A percentile compares a stretch with the other conserved stretches of the same genome.
These are phyloP conservation scores for Hyaloscypha variabilis DNA, from an alignment of 495 filamentous ascomycete genomes.

Conservation along the genomic window DNA sequence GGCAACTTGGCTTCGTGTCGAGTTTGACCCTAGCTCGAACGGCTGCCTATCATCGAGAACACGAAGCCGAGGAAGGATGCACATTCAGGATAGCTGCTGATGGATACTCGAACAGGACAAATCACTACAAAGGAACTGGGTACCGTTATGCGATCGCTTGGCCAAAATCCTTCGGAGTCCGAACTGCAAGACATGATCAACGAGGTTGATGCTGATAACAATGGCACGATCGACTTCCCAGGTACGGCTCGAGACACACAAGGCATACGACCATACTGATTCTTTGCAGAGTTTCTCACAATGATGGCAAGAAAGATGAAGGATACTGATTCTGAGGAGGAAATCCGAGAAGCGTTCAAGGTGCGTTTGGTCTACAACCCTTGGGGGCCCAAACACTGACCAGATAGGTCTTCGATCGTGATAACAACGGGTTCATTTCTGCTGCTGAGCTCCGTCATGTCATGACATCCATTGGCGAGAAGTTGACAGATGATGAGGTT, in stretches of 20 bases:
- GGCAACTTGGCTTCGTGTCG: neutral
- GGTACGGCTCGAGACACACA: conserved; percentile 54
- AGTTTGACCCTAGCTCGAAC: neutral
- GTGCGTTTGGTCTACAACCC: conserved; percentile 28
- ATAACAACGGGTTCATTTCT: conserved; percentile 99
- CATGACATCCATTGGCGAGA: conserved; percentile 99
- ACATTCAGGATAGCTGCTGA: conserved; percentile 4
- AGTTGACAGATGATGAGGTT: conserved; percentile 98
- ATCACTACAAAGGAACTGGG: conserved; percentile 99
- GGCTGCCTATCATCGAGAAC: conserved; percentile 14
- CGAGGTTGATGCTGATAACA: conserved; percentile 99
- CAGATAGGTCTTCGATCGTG: conserved; percentile 91
- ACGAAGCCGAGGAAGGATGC: neutral
- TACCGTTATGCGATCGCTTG: conserved; percentile 99
- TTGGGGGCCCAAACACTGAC: neutral
- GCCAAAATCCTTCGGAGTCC: conserved; percentile 98
- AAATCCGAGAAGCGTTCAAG: conserved; percentile 84
- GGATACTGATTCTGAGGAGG: conserved; percentile 99
- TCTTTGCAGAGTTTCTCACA: conserved; percentile 83
- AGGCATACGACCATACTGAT: conserved; percentile 14
- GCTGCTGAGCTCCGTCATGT: conserved; percentile 97
- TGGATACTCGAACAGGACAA: conserved; percentile 66
- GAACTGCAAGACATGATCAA: conserved; percentile 99
- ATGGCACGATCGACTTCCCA: conserved; percentile 98
- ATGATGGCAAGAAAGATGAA: conserved; percentile 99